Conservation (phyloP, 345 rosid species). For the Sisymbrium irio region DNA sequence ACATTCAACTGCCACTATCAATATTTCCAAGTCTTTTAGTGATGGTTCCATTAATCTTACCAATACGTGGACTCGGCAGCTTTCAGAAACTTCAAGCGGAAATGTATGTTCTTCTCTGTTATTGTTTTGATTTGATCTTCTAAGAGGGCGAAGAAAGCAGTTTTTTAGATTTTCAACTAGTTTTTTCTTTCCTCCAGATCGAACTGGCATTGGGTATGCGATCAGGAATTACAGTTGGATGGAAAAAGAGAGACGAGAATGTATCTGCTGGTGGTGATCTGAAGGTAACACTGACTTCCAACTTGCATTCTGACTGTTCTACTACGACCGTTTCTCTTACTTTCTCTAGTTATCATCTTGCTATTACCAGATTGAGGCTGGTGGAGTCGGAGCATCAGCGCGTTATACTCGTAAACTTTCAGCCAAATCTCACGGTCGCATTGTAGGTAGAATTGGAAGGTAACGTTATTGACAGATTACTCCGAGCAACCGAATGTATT, state of each 20-base stretch:
- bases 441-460: conserved; percentile 83
- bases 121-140: neutral
- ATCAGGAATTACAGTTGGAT: conserved; percentile 78
- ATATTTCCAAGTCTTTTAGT: conserved; percentile 69
- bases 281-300: conserved; percentile 46
- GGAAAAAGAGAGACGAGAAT: conserved; percentile 78
- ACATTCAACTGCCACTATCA: conserved; percentile 79
- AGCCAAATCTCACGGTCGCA: conserved; percentile 77
- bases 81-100: conserved; percentile 78
- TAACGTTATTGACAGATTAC: conserved; percentile 30
- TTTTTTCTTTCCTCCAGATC: conserved; percentile 46
- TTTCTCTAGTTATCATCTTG: conserved; percentile 11
- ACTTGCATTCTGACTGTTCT: neutral
- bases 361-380: conserved; percentile 60
- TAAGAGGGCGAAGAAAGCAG: neutral
- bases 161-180: conserved; percentile 8
- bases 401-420: conserved; percentile 71
- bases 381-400: conserved; percentile 76
- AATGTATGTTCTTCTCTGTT: conserved; percentile 53
- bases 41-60: conserved; percentile 95
- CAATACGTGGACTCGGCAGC: conserved; percentile 88
- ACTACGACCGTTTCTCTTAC: conserved; percentile 2
- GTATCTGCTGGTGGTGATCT: conserved; percentile 72
- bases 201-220: conserved; percentile 71
- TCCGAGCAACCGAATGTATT: neutral